Conservation (phyloP, 805 yeast genomes). For the Pichia sporocuriosa region DNA sequence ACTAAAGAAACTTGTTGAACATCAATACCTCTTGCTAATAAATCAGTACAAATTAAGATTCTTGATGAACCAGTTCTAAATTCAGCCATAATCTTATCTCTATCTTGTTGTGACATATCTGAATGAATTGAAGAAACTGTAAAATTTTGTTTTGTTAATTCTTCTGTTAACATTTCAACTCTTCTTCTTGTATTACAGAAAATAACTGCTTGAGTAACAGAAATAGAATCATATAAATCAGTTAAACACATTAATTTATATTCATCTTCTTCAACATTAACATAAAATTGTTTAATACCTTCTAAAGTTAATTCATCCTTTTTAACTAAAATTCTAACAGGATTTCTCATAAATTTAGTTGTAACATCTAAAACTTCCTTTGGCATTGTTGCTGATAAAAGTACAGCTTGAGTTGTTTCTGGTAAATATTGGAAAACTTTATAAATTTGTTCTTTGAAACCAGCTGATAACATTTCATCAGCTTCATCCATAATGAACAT, state of each 20-base stretch:
- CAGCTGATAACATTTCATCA: constrained; percentile 87
- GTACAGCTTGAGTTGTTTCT: constrained; percentile 81
- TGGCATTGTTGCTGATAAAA: constrained; percentile 92
- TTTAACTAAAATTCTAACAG: constrained; percentile 89
- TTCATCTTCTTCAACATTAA: constrained; percentile 86
- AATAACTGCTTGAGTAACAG: constrained; percentile 95
- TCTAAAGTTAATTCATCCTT: constrained; percentile 90
- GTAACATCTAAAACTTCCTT: constrained; percentile 88
- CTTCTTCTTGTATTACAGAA: constrained; percentile 96
- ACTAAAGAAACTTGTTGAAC: constrained; percentile 97
- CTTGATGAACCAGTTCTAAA: constrained; percentile 92
- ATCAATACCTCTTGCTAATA: constrained; percentile 97
- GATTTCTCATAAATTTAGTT: constrained; percentile 84
- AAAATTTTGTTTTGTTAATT: constrained; percentile 74
- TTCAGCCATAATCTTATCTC: constrained; percentile 93
- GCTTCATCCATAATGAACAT: constrained; percentile 95
- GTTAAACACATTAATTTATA: constrained; percentile 93
- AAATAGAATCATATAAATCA: constrained; percentile 89
- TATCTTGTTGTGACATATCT: constrained; percentile 90
- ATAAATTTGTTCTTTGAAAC: constrained; percentile 93
- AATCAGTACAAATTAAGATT: constrained; percentile 91
- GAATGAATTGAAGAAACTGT: constrained; percentile 96
- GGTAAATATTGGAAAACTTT: constrained; percentile 85
- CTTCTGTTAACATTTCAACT: constrained; percentile 84
- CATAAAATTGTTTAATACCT: constrained; percentile 88